A percentile compares a stretch with the other conserved stretches of the same genome.
Conservation (phyloP, 2,329 filamentous ascomycete species). For the Beauveria sp. region DNA sequence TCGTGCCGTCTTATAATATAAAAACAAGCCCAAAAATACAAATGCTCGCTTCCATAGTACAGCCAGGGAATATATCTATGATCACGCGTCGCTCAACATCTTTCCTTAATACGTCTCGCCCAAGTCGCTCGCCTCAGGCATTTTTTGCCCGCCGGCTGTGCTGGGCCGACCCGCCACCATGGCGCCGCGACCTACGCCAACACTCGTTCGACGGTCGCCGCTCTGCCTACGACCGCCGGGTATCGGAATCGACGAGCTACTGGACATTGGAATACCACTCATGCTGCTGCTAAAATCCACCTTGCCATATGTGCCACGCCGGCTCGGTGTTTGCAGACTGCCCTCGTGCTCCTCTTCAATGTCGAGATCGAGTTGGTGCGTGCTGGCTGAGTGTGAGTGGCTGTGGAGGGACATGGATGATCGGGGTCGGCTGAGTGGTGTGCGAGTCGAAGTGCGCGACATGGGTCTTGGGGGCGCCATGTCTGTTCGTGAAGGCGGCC, state of each 20-base stretch:
- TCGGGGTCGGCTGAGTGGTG: conserved; percentile 60
- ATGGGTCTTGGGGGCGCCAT: conserved; percentile 52
- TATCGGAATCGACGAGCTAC: conserved; percentile 33
- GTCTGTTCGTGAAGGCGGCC: conserved; percentile 47
- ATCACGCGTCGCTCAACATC: background rate
- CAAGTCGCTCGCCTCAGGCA: conserved; percentile 33
- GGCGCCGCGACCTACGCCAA: conserved; percentile 23
- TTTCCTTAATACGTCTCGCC: conserved; percentile 44
- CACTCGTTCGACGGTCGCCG: conserved; percentile 33
- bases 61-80: background rate
- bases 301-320: conserved; percentile 45
- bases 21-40: conserved; percentile 8
- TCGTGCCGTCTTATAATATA: background rate
- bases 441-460: conserved; percentile 59
- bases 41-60: conserved; percentile 10
- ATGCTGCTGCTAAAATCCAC: conserved; percentile 33
- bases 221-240: conserved; percentile 37
- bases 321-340: conserved; percentile 44
- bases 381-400: conserved; percentile 50
- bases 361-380: conserved; percentile 46
- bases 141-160: conserved; percentile 28
- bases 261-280: conserved; percentile 32
- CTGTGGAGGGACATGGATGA: conserved; percentile 60
- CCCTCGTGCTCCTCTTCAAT: conserved; percentile 35
- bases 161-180: conserved; percentile 20